phyloP scores from a whole-genome alignment of 1,139 yeast genomes.

The Geotrichum aggregatum region DNA sequence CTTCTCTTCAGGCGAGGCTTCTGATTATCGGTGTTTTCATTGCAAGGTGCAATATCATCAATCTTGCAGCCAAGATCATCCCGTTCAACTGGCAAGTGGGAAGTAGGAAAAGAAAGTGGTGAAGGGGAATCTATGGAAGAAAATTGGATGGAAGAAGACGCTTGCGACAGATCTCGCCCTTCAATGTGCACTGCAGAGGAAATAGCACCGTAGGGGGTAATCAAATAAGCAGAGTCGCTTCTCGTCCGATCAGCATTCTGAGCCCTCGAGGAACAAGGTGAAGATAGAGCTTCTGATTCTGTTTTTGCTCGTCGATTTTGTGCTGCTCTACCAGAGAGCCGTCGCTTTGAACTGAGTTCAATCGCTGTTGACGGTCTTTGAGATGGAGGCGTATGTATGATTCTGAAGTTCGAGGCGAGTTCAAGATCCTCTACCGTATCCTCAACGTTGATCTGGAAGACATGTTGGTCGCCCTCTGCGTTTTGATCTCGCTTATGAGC shows the following conservation, averaged over 20 bases:
- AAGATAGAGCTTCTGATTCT: not conserved
- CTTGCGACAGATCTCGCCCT: not conserved
- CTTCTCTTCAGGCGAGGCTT: not conserved
- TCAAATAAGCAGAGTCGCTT: not conserved
- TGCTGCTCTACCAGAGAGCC: slow-evolving; percentile 1
- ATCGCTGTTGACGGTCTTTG: slow-evolving; percentile 1
- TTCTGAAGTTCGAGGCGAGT: not conserved
- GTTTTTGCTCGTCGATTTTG: slow-evolving; percentile 9
- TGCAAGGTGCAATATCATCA: not conserved
- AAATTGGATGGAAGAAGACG: not conserved
- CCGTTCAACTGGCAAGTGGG: not conserved
- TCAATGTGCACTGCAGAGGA: not conserved
- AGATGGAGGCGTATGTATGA: slow-evolving; percentile 1
- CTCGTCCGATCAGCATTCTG: not conserved
- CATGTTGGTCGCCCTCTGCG: not conserved
- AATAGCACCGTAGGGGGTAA: too few relatives aligned
- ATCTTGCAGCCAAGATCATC: not conserved
- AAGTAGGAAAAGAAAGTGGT: not conserved
- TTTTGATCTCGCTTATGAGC: slow-evolving; percentile 5
- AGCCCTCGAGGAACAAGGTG: not conserved
- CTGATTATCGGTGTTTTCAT: not conserved
- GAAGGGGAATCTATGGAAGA: slow-evolving; percentile 8
- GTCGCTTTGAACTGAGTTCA: not conserved
- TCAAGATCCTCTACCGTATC: slow-evolving; percentile 18
- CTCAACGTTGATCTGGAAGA: slow-evolving; percentile 6